Evolutionary conservation across 2,329 filamentous ascomycete genomes (phyloP), one percentile per base, ranked within the genome.

Genomic region (Apiospora pterosperma): DNA sequence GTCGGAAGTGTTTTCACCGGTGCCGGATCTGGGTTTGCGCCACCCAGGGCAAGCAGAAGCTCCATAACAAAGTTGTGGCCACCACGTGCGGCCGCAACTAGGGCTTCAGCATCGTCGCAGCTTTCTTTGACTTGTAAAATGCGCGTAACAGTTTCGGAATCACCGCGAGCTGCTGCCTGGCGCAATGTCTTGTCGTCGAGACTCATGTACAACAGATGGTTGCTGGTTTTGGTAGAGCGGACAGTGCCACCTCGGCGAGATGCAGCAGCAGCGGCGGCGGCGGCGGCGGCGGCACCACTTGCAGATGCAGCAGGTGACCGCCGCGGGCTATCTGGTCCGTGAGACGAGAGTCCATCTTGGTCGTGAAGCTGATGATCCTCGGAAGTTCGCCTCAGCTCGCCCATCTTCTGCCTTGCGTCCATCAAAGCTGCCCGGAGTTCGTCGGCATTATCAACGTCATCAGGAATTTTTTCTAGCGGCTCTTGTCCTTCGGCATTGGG

Each of bases 401-500:
- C 84, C 28, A 82, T 80, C 60, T 78, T 88, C 77, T 82, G 85
- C 77, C 81, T 85, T 68, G 82, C 85, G 67, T 82, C 89, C 39
- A 88, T 82, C 31, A 96, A 80, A 4, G 88, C 84, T 16, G 82
- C 85, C 63, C 92, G 89, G 44, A 97, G 96, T 66, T 93, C 92
- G 19, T 89, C 86, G n/a, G 88, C 89, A 67, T 96, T 90, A 3
- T 96, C 92, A 10, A 88, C 81, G 48, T 94, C 90, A 10, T 89
- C 85, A 36, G 87, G 88, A 12, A 97, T 87, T 64, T 96, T 86
- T 70, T 97, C 94, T 36, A 97, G 86, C 0, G 96, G 95, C 72
- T 97, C 93, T 74, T 97, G 91, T 5, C 96, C 96, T 71, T 93
- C 91, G n/a, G 92, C 89, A 74, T 98, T 97, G 59, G 93, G 90